Evolutionary conservation across 2,329 filamentous ascomycete genomes (phyloP).

Genomic region (Sporothrix pseudoabietina): DNA sequence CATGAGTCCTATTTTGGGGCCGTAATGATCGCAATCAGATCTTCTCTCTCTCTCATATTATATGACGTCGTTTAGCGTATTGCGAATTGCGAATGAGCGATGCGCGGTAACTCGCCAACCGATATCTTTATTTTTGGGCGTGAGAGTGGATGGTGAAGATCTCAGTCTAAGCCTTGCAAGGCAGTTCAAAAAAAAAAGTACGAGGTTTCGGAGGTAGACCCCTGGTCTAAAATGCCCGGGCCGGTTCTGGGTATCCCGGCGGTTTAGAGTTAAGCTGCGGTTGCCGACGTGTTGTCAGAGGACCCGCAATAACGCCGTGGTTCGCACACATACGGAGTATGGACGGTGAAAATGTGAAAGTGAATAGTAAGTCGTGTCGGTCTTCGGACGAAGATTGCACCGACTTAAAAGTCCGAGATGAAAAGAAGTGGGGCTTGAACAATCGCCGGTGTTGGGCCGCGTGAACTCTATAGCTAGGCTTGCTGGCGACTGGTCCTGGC

Average conservation of each 20-base stretch:
- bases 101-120: background rate
- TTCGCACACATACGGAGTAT: too few relatives aligned
- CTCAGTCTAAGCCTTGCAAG: background rate
- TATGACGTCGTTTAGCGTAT: conserved; percentile 1
- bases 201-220: conserved; percentile 7
- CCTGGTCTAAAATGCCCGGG: background rate
- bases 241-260: background rate
- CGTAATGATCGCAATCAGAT: background rate
- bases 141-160: background rate
- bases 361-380: conserved; percentile 32
- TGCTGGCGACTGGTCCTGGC: conserved; percentile 8
- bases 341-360: background rate
- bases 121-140: background rate
- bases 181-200: background rate
- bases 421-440: background rate
- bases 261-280: background rate
- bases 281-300: background rate
- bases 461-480: background rate
- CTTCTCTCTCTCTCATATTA: background rate
- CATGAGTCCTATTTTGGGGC: conserved; percentile 11
- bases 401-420: conserved; percentile 35
- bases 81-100: background rate
- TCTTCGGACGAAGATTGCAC: conserved; percentile 35
- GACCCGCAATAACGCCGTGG: background rate
- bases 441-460: conserved; percentile 6